phyloP scores from a whole-genome alignment of 257 asterid genomes.

The Striga asiatica region DNA sequence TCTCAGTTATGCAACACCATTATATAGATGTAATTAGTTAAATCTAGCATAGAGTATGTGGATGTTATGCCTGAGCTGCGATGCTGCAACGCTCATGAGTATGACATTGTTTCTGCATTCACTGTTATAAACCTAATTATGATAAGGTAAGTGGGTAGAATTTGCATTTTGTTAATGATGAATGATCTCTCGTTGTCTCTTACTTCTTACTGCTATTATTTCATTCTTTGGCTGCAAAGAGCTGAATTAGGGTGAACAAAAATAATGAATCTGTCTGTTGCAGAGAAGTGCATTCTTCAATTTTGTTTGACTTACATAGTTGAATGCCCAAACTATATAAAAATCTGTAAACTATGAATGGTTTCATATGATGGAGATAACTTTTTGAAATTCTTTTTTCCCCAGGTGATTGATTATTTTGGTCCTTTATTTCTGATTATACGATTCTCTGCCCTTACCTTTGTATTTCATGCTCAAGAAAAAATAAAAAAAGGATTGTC shows the following conservation, averaged over 20 bases:
- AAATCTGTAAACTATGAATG: too few species aligned
- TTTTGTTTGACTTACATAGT: neutral
- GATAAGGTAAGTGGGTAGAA: too few species aligned
- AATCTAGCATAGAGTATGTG: neutral
- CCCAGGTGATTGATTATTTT: neutral
- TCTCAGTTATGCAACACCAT: neutral
- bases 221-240: neutral
- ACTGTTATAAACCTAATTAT: too few species aligned
- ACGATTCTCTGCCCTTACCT: neutral
- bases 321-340: neutral
- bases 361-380: too few species aligned
- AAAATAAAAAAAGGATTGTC: too few species aligned
- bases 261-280: neutral
- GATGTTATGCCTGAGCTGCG: neutral
- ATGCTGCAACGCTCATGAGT: neutral
- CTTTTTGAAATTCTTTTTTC: too few species aligned
- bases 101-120: neutral
- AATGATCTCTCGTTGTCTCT: neutral
- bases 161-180: neutral
- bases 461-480: neutral
- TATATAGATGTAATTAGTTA: neutral
- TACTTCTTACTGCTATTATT: neutral
- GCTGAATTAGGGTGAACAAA: neutral
- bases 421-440: neutral
- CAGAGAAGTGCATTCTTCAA: neutral